Evolutionary conservation across 2,329 filamentous ascomycete species (phyloP), one percentile per base, ranked within the genome.

Genomic region (Epichloe bromicola): DNA sequence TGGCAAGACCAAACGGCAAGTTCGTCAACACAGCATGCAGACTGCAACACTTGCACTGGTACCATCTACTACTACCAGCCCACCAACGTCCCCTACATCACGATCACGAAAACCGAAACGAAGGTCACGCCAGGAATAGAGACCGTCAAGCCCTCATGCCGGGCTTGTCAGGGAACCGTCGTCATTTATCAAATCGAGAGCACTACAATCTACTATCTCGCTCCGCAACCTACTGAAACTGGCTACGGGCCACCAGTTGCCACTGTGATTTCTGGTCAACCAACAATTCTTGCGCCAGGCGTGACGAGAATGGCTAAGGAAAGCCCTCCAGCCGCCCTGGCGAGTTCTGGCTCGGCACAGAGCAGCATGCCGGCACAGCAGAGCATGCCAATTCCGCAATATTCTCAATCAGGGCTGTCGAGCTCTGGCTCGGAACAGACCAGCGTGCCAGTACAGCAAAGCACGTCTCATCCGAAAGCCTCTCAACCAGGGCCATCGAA

Each of bases 91-190:
- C 17, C 48, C 8, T 50, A 45, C 34, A 33, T 44, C 8, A 50
- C 48, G 8, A 39, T 50, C 33, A 44, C 30, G 17, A 45, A 38
- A 11, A 10, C 34, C 17, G 39, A 50, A 15, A 50, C 41, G 10
- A 34, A 43, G 34, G 12, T 19, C 5, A 5, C 40, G 38, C 48
- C 48, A 17, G 48, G 40, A 37, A 30, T 50, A 30, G 26, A 50
- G 48, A 50, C 48, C 26, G 10, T 36, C n/a, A 33, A 39, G 41
- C 48, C 48, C 20, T 6, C 41, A 15, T 50, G 48, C n/a, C 48
- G 48, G 7, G 48, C 48, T 39, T 50, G 48, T 19, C 17, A 50
- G 34, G 48, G 48, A 17, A 50, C 48, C n/a, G 14, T 50, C 48
- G 37, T 44, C 48, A 50, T 50, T 14, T 50, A 45, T 19, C n/a